Evolutionary conservation across 148 eudicot species (phyloP).

Genomic region (Chenopodium formosanum): DNA sequence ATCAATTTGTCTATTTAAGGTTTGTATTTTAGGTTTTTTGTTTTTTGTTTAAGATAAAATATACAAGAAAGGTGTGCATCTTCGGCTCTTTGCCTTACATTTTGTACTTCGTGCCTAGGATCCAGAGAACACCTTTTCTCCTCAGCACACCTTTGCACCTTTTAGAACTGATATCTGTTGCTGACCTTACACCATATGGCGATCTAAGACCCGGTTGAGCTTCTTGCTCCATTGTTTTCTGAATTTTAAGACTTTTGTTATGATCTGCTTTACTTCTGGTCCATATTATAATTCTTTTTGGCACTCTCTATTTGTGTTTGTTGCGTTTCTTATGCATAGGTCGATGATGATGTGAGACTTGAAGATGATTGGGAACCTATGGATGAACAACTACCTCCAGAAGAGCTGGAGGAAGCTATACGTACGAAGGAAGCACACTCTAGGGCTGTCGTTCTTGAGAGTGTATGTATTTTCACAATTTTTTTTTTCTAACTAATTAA

Average conservation of each 20-base stretch:
- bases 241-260: neutral
- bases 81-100: too few species aligned
- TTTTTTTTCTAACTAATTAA: neutral
- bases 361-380: conserved; percentile 99
- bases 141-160: too few species aligned
- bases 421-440: conserved; percentile 90
- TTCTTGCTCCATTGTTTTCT: neutral
- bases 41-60: too few species aligned
- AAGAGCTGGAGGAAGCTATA: conserved; percentile 73
- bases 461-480: conserved; percentile 40
- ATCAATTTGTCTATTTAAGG: too few species aligned
- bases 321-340: conserved; percentile 37
- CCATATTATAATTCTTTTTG: neutral
- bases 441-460: conserved; percentile 91
- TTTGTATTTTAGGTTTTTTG: too few species aligned
- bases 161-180: too few species aligned
- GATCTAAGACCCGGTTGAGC: neutral
- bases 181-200: neutral
- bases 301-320: neutral
- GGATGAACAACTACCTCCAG: conserved; percentile 66
- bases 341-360: conserved; percentile 81
- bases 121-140: too few species aligned
- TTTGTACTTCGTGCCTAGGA: too few species aligned
- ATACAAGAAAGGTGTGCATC: too few species aligned
- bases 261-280: neutral